Base-by-base conservation (phyloP, 2,329 filamentous ascomycete genomes). In the Trichoderma guizhouense region DNA sequence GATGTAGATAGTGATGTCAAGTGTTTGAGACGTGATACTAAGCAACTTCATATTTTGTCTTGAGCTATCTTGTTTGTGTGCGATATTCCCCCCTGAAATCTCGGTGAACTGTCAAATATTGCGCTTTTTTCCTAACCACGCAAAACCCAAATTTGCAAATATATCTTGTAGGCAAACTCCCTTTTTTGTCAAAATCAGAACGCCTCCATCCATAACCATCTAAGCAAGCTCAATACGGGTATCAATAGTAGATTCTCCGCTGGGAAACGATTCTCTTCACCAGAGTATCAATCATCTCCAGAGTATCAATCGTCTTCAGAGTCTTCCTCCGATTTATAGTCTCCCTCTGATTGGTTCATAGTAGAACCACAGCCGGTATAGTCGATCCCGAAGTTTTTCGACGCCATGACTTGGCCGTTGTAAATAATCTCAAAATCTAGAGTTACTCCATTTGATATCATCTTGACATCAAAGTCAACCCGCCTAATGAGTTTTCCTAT, bases 351-450 rank as follows among this genome's bases (percentile, higher is more conserved):
- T 3, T n/a, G 63, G 7, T 28, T 28, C 18, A 53, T 24, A 7
- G 28, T 11, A 7, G 64, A 32, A 14, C 71, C 63, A 32, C 73
- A 71, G 7, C 24, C 11, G 1, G 30, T 24, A 53, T 72, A 74
- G 9, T 74, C 74, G 4, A 74, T 60, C 1, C 26, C 30, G 18
- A 74, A 34, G 2, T 74, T 74, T 28, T 66, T 69, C 0, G 72
- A 73, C 2, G 69, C 74, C 18, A 74, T 63, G 14, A 73, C 34
- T 4, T 26, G 5, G 1, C n/a, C 21, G 3, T 74, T 39, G 47
- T 71, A 57, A 9, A 73, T 24, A 28, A 74, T 32, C n/a, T 74
- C 62, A 18, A 74, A 74, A 8, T 74, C 74, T 3, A 74, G 30
- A 11, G 72, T 72, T 12, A 65, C 69, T 0, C 74, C 74, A 9